Conservation (phyloP, 2,329 filamentous ascomycete species). For the Trichoderma gracile region DNA sequence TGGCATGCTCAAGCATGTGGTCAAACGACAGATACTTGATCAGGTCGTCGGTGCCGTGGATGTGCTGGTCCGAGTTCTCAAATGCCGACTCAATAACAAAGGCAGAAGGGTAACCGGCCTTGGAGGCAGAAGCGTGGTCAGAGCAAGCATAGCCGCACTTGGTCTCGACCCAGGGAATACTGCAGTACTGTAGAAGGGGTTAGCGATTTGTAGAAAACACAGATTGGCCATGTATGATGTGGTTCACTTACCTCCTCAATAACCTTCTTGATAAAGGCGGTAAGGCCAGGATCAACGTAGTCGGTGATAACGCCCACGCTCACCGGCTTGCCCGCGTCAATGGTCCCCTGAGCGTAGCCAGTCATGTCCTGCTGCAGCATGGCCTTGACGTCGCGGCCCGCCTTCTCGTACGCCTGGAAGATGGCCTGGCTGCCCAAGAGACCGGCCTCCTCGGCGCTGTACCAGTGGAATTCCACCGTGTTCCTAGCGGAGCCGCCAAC, state of each 20-base stretch:
- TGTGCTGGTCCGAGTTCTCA: conserved; percentile 65
- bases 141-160: conserved; percentile 87
- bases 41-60: conserved; percentile 69
- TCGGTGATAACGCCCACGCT: conserved; percentile 91
- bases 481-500: conserved; percentile 72
- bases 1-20: conserved; percentile 90
- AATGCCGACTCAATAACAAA: conserved; percentile 77
- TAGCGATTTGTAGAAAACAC: not conserved
- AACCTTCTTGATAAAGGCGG: conserved; percentile 85
- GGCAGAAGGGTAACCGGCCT: conserved; percentile 72
- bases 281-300: conserved; percentile 80
- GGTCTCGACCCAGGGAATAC: conserved; percentile 82
- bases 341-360: conserved; percentile 78
- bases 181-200: conserved; percentile 66
- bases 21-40: conserved; percentile 77
- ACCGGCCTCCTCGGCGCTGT: conserved; percentile 86
- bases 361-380: conserved; percentile 99
- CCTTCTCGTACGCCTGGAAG: conserved; percentile 76
- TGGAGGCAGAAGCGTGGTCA: conserved; percentile 71
- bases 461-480: conserved; percentile 96
- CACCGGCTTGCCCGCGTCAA: conserved; percentile 80
- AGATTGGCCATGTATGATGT: not conserved
- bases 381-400: conserved; percentile 76
- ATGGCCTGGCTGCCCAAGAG: conserved; percentile 87
- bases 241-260: conserved; percentile 55